Base-by-base conservation (phyloP, 139 green algal species). In the Chlamydomonas incerta region DNA sequence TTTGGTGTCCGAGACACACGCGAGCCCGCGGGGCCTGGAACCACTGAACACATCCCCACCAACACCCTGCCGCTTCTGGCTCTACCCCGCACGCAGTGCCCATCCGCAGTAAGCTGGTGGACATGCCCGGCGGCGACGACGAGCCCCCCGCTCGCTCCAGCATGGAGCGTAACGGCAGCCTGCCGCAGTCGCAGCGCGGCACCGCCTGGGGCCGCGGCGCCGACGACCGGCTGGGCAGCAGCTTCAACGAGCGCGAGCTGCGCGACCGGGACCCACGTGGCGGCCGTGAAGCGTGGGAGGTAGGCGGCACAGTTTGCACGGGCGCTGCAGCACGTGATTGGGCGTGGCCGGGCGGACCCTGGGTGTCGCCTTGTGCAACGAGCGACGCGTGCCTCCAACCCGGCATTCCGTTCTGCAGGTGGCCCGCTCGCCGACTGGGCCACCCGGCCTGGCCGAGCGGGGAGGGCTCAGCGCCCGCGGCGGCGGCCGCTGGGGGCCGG, bases 91-190 rank as follows among this genome's bases (percentile, higher is more conserved):
- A 50, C 41, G 20, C 74, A 81, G 74, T 81, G 33, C 55, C 75
- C 35, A 83, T 83, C 28, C 63, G 77, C 10, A 83, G 77, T n/a
- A 83, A 83, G 77, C 77, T 83, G 18, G 63, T 83, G 13, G 77
- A 83, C 63, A 74, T 74, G 9, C 77, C 77, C 2, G 37, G 37
- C 20, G 67, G 26, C 6, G 63, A 6, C 20, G 35, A 21, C 0
- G 77, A 62, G 0, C 63, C 65, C 8, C 63, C 71, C 11, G 75
- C 62, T 2, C 35, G 37, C 31, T 10, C 34, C 8, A 14, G 37
- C n/a, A 41, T 37, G 10, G 15, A 17, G 37, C 17, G 29, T 10
- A 65, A 74, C 41, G 63, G 77, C 29, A 83, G 74, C 77, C 63
- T 34, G 14, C 26, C 15, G 62, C 46, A 14, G 23, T 10, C 77